A percentile compares a stretch with the other conserved stretches of the same genome.
These are phyloP conservation scores for Aspergillus sp. DNA, from an alignment of 2,329 filamentous ascomycete genomes.

Conservation along the genomic window DNA sequence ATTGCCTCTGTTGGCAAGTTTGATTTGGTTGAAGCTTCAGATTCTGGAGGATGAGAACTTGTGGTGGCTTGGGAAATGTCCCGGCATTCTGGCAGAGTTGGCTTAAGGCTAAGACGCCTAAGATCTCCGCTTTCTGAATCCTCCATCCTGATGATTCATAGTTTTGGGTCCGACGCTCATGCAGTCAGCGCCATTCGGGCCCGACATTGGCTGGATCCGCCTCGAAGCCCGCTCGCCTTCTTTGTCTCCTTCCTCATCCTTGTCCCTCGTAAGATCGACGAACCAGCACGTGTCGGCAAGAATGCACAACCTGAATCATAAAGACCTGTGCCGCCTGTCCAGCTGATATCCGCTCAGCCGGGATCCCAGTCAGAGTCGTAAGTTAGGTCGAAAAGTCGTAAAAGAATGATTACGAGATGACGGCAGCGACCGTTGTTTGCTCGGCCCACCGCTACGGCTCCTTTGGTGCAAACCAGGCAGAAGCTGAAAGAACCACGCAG, in stretches of 20 bases:
- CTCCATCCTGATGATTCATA: constrained; percentile 17
- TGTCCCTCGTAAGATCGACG: constrained; percentile 18
- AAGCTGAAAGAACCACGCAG: constrained; percentile 1
- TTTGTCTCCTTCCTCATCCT: constrained; percentile 1
- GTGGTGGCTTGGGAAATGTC: constrained; percentile 17
- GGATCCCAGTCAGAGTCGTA: not conserved
- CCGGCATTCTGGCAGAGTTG: constrained; percentile 20
- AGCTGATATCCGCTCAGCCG: constrained; percentile 4
- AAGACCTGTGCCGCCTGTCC: not conserved
- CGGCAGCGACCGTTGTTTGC: not conserved
- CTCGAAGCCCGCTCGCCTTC: not conserved
- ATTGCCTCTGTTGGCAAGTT: constrained; percentile 9
- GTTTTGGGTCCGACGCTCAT: constrained; percentile 8
- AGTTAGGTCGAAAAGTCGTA: not conserved
- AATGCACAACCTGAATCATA: constrained; percentile 2
- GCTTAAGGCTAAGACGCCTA: constrained; percentile 20
- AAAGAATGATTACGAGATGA: not conserved
- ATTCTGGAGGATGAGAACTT: not conserved
- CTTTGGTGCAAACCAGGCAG: not conserved
- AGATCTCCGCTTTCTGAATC: constrained; percentile 18
- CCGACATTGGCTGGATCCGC: not conserved
- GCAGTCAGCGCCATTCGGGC: constrained; percentile 7
- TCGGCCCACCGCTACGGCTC: not conserved
- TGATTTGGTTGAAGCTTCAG: not conserved
- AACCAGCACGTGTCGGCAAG: constrained; percentile 22